Base-by-base conservation (phyloP, 805 yeast genomes). In the Nakazawaea sp. region DNA sequence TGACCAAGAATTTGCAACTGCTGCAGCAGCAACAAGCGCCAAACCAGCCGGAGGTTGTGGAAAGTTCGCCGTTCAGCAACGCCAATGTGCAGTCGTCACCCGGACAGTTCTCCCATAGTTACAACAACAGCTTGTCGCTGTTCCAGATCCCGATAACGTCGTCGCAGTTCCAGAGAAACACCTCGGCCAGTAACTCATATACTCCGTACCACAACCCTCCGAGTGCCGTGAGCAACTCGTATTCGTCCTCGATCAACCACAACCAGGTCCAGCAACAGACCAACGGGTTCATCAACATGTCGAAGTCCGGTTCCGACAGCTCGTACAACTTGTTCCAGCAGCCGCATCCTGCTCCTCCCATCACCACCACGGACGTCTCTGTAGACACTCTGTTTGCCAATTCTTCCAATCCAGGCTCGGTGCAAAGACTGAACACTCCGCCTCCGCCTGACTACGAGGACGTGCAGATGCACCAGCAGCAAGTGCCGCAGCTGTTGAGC, bases 311-410 rank as follows among this genome's bases (percentile, higher is more conserved):
- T 12, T 26, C 16, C n/a, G 13, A 26, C 24, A 10, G 24, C 24
- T 28, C 24, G n/a, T 7, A 5, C 13, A 18, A 9, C 18, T 18
- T 16, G 17, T 28, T 16, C 39, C 55, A 51, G 15, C 33, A n/a
- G 18, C 63, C 59, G 18, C 62, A 60, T 26, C 67, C 70, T 18
- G 53, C 68, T 0, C 66, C 66, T 16, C 64, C 75, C 5, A 63
- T 65, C 9, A 75, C 82, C 8, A 75, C 82, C 3, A 75, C 82
- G 1, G 68, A 63, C 41, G 61, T 75, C 21, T 65, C 75, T 12
- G 68, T 63, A 48, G 78, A 72, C 45, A 51, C 62, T 18, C 74
- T 70, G 34, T 64, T 53, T 46, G 61, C 55, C 12, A 57, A 55
- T 15, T 58, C 45, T 46, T 61, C 58, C 25, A 55, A 54, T 27